These are phyloP conservation scores for Kwoniella newhampshirensis DNA, from an alignment of 768 basidiomycete genomes.

Conservation along the genomic window DNA sequence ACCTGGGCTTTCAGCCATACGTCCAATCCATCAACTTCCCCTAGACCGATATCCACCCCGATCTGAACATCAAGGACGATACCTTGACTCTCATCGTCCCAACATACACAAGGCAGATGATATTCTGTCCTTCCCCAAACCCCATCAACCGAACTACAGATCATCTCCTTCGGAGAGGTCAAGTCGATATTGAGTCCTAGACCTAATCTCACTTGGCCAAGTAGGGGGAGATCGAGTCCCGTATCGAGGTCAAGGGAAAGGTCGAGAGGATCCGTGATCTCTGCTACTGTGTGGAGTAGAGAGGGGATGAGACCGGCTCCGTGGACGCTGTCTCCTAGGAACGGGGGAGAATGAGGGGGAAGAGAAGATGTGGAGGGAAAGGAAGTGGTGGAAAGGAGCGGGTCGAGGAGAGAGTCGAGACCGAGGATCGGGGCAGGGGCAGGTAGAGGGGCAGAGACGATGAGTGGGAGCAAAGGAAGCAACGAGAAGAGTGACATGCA, in stretches of 20 bases:
- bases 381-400: neutral
- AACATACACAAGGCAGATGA: constrained; percentile 14
- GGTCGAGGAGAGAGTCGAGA: constrained; percentile 1
- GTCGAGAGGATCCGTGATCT: constrained; percentile 10
- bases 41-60: constrained; percentile 13
- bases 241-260: constrained; percentile 2
- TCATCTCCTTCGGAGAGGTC: constrained; percentile 5
- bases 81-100: constrained; percentile 3
- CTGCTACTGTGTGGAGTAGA: constrained; percentile 9
- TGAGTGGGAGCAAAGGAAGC: constrained; percentile 3
- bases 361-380: neutral
- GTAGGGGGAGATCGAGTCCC: neutral
- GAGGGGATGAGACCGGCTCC: constrained; percentile 1
- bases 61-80: constrained; percentile 17
- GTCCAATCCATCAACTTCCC: constrained; percentile 12
- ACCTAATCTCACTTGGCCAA: constrained; percentile 3
- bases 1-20: constrained; percentile 15
- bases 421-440: constrained; percentile 1
- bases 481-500: neutral
- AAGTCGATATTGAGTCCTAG: constrained; percentile 16
- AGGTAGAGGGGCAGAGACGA: constrained; percentile 9
- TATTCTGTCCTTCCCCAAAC: constrained; percentile 5
- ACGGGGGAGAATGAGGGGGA: neutral
- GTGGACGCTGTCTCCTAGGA: neutral
- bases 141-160: constrained; percentile 12